Evolutionary conservation across 805 yeast genomes (phyloP), one percentile per base, ranked within the genome.

Genomic region (Pichia heedii): DNA sequence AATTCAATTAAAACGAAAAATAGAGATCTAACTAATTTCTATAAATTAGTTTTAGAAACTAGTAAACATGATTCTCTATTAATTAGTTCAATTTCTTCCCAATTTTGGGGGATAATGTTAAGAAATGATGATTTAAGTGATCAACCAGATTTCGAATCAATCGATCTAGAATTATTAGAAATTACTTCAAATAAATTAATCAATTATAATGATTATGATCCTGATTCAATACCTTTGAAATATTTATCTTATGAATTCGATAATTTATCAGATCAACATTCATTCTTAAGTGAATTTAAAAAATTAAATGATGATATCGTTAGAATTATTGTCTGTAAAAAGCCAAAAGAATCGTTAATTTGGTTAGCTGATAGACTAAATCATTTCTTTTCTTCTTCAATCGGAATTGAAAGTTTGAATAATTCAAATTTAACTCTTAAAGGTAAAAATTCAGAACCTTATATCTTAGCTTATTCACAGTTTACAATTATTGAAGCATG

Each of bases 21-120:
- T 19, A 68, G 84, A 2, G 94, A 85, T 56, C 67, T 84, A 7
- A 70, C 70, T 26, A 77, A 74, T 40, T 93, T 86, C 57, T 70
- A 88, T 50, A 73, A 74, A 44, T 71, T 93, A 20, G 87, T 93
- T 6, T 67, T 93, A 36, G 74, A 79, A 37, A 86, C 96, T 1
- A 84, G 96, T 0, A 74, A 71, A 54, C 93, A 87, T 56, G 84
- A 86, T 22, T 84, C 95, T 54, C 70, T 93, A 44, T 81, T 90
- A n/a, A 81, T 90, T 3, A 82, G 95, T 40, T 96, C 96, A 0
- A 70, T 93, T 16, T 84, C 96, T 0, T 65, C 93, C 41, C 96
- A 88, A 58, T 83, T 93, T 67, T 94, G 98, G 98, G 87, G 95
- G 48, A 77, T 90, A 2, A 77, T 90, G 51, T 66, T 94, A 41